A percentile compares a stretch with the other conserved stretches of the same genome.
Conservation (phyloP, 176 grass and related monocot species). For the Zizania latifolia region DNA sequence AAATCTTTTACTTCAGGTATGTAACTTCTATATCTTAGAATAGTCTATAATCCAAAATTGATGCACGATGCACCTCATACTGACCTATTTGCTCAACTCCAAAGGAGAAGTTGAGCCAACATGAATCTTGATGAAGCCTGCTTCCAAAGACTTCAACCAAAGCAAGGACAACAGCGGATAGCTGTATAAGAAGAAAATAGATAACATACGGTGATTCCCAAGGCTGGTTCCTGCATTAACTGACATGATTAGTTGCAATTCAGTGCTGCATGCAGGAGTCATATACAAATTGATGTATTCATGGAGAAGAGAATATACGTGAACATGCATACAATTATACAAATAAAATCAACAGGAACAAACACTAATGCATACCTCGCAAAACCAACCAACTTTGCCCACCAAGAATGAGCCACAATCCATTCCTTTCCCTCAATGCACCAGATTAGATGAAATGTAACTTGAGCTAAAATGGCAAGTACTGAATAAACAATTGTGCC, state of each 20-base stretch:
- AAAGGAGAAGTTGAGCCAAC: constrained; percentile 67
- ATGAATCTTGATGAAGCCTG: constrained; percentile 76
- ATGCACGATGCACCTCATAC: constrained; percentile 6
- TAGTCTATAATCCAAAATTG: background rate
- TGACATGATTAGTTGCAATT: constrained; percentile 19
- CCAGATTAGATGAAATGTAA: constrained; percentile 79
- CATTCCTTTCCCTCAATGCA: constrained; percentile 64
- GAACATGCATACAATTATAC: constrained; percentile 3
- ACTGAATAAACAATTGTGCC: constrained; percentile 76
- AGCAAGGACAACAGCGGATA: constrained; percentile 66
- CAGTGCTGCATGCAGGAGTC: constrained; percentile 4
- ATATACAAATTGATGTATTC: constrained; percentile 12
- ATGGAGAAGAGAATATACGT: constrained; percentile 17
- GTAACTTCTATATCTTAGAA: background rate
- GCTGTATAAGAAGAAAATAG: constrained; percentile 74
- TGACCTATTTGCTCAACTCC: constrained; percentile 75
- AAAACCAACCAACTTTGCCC: constrained; percentile 75
- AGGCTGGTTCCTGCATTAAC: constrained; percentile 67
- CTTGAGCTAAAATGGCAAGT: constrained; percentile 68
- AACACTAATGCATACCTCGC: constrained; percentile 50
- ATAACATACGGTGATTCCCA: constrained; percentile 73
- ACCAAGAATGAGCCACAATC: constrained; percentile 60
- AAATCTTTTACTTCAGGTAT: background rate
- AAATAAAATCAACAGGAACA: constrained; percentile 21
- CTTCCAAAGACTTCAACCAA: constrained; percentile 66